Percentiles rank a stretch among this genome's conserved stretches.
Conservation (phyloP, 192 early-diverging fungal genomes). For the Entophlyctis helioformis region DNA sequence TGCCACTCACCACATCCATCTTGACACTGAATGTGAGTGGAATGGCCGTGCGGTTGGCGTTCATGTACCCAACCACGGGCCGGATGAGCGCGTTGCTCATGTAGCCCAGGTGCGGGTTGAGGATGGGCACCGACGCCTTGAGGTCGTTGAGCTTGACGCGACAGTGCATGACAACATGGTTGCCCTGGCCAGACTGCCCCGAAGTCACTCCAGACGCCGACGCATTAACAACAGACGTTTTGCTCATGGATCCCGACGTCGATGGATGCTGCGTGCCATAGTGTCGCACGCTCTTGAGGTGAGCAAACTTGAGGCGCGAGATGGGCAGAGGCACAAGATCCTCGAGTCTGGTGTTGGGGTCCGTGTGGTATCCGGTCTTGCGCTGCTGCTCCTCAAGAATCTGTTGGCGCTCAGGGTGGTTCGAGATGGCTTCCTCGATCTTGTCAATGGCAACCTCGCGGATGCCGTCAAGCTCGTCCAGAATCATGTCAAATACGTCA, state of each 20-base stretch:
- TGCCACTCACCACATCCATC: slow-evolving; percentile 49
- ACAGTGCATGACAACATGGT: slow-evolving; percentile 52
- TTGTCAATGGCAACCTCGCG: slow-evolving; percentile 26
- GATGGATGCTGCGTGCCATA: too few relatives aligned
- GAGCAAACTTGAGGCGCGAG: too few relatives aligned
- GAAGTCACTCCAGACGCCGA: too few relatives aligned
- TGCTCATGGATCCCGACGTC: too few relatives aligned
- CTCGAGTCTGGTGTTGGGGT: too few relatives aligned
- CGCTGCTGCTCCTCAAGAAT: too few relatives aligned
- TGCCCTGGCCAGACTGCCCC: too few relatives aligned
- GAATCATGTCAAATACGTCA: slow-evolving; percentile 29
- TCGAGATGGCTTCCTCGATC: slow-evolving; percentile 22
- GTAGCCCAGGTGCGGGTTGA: slow-evolving; percentile 58
- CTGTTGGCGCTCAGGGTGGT: slow-evolving; percentile 17
- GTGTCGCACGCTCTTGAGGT: too few relatives aligned
- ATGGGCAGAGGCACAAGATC: too few relatives aligned
- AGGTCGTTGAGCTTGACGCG: slow-evolving; percentile 82
- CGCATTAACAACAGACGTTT: too few relatives aligned
- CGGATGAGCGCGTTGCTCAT: slow-evolving; percentile 76
- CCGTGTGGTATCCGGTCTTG: too few relatives aligned
- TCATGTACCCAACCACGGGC: slow-evolving; percentile 90
- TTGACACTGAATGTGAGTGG: slow-evolving; percentile 70
- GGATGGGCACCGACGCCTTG: slow-evolving; percentile 76
- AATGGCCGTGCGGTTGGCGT: slow-evolving; percentile 76
- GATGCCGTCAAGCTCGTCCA: slow-evolving; percentile 26